These are phyloP conservation scores for Ajuga reptans DNA, from an alignment of 305 asterid species.

Conservation along the genomic window DNA sequence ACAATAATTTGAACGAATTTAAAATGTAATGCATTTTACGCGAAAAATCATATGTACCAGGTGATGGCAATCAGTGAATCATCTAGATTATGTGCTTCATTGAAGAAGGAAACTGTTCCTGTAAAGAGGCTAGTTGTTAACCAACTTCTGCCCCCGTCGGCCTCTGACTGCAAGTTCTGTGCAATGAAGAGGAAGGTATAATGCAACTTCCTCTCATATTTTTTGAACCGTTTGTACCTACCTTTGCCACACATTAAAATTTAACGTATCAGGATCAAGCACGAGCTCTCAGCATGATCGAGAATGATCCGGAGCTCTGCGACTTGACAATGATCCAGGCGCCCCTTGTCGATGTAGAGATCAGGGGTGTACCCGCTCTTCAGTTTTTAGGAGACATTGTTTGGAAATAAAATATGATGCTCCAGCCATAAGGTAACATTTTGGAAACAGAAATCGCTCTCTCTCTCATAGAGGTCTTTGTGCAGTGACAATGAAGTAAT, in stretches of 20 bases:
- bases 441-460: background rate
- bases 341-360: slow-evolving; percentile 82
- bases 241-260: background rate
- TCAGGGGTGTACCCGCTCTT: slow-evolving; percentile 87
- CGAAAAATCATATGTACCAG: slow-evolving; percentile 26
- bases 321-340: slow-evolving; percentile 52
- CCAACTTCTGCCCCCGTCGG: slow-evolving; percentile 77
- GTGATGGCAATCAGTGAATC: slow-evolving; percentile 91
- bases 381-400: slow-evolving; percentile 72
- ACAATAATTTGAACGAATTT: background rate
- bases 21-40: background rate
- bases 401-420: slow-evolving; percentile 48
- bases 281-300: slow-evolving; percentile 47
- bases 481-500: background rate
- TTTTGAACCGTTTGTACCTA: background rate
- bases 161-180: slow-evolving; percentile 91
- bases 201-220: background rate
- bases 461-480: background rate
- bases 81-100: slow-evolving; percentile 74
- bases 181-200: slow-evolving; percentile 80
- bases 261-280: slow-evolving; percentile 60
- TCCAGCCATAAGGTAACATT: background rate
- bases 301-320: slow-evolving; percentile 53
- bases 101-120: slow-evolving; percentile 77
- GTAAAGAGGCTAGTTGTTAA: slow-evolving; percentile 76